Conservation (phyloP, 2,329 filamentous ascomycete genomes). For the Ascochyta koolunga region DNA sequence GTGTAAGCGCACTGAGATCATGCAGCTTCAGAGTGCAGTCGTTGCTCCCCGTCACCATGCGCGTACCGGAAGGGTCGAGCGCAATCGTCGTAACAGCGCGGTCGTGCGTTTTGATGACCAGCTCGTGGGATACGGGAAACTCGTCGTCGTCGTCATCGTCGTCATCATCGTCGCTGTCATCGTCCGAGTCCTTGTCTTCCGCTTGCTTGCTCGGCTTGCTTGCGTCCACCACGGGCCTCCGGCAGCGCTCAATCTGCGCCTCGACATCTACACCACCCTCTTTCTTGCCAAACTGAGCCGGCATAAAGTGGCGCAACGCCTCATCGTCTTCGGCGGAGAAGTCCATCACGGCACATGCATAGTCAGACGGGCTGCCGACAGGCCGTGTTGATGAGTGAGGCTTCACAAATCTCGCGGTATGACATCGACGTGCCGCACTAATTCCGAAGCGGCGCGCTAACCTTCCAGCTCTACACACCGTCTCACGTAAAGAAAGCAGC, state of each 20-base stretch:
- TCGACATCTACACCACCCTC: constrained; percentile 74
- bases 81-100: constrained; percentile 83
- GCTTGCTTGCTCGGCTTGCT: constrained; percentile 36
- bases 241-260: constrained; percentile 80
- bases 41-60: constrained; percentile 86
- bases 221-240: constrained; percentile 60
- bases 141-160: constrained; percentile 81
- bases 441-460: not conserved
- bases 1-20: constrained; percentile 95
- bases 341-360: constrained; percentile 23
- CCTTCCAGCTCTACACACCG: no score
- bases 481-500: no score
- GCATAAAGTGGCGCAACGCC: constrained; percentile 77
- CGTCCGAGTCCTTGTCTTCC: constrained; percentile 46
- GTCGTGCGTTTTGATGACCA: constrained; percentile 91
- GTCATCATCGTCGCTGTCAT: constrained; percentile 62
- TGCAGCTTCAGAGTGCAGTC: constrained; percentile 93
- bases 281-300: constrained; percentile 84
- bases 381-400: not conserved
- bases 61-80: constrained; percentile 81
- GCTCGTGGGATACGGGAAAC: constrained; percentile 89
- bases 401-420: constrained; percentile 7
- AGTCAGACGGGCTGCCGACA: constrained; percentile 1
- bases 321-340: constrained; percentile 60
- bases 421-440: constrained; percentile 17